phyloP scores from a whole-genome alignment of 345 rosid genomes.

The Clarkia xantiana region DNA sequence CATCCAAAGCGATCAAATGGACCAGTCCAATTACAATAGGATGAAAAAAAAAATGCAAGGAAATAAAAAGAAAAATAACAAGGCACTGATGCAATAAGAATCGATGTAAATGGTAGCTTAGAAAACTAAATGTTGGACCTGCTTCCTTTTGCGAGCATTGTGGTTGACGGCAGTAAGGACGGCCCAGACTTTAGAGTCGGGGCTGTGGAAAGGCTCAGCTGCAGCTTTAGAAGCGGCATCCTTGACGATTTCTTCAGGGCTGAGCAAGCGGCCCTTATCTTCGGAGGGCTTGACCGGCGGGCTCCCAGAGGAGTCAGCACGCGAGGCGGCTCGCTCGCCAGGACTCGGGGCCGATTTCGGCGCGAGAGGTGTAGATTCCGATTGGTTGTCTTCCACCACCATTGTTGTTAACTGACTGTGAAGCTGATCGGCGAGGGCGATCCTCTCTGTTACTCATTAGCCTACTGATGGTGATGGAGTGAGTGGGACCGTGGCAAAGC shows the following conservation, averaged over 20 bases:
- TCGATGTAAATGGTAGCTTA: background rate
- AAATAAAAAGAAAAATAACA: no score
- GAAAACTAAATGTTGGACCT: slow-evolving; percentile 21
- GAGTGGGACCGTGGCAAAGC: no score
- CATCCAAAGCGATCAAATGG: no score
- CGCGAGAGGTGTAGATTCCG: no score
- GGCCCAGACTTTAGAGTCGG: slow-evolving; percentile 69
- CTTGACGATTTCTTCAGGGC: slow-evolving; percentile 32
- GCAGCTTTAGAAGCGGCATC: slow-evolving; percentile 51
- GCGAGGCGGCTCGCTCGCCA: slow-evolving; percentile 9
- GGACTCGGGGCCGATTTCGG: no score
- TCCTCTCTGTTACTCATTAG: no score
- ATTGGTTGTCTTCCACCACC: no score
- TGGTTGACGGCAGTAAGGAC: slow-evolving; percentile 80
- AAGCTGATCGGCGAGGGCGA: no score
- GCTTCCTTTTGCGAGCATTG: slow-evolving; percentile 65
- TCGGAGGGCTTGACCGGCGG: slow-evolving; percentile 1
- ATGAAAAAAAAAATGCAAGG: no score
- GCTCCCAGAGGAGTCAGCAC: slow-evolving; percentile 10
- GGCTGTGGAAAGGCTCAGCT: slow-evolving; percentile 52
- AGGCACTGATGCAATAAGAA: background rate
- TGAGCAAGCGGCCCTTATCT: slow-evolving; percentile 12
- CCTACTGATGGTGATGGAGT: no score
- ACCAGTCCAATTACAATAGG: no score
- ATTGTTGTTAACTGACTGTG: no score